Conservation (phyloP, 1,284 basidiomycete species). For the Neonothopanus nambi region DNA sequence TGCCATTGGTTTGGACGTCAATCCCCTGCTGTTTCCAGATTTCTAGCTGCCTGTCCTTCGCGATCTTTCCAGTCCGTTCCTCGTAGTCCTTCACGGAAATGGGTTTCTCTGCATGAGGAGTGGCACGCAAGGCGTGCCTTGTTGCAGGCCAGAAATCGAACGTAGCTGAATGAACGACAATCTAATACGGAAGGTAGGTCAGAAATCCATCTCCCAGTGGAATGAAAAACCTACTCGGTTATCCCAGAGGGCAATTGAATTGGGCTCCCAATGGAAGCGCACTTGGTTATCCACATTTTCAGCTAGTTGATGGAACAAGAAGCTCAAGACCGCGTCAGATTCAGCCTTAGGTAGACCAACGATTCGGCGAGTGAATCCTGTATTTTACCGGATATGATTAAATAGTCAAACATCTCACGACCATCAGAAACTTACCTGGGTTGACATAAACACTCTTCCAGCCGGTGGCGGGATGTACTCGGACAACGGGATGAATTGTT, state of each 20-base stretch:
- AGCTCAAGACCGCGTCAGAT: slow-evolving; percentile 68
- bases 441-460: slow-evolving; percentile 81
- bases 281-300: slow-evolving; percentile 73
- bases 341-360: slow-evolving; percentile 79
- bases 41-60: slow-evolving; percentile 65
- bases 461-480: slow-evolving; percentile 78
- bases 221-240: slow-evolving; percentile 53
- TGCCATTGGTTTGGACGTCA: slow-evolving; percentile 26
- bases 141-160: slow-evolving; percentile 77
- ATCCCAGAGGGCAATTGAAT: slow-evolving; percentile 74
- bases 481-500: slow-evolving; percentile 65
- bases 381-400: slow-evolving; percentile 5
- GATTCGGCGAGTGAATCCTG: slow-evolving; percentile 71
- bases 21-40: slow-evolving; percentile 63
- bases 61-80: slow-evolving; percentile 55
- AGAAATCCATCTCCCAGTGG: background rate
- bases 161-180: slow-evolving; percentile 75
- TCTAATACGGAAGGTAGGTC: slow-evolving; percentile 33
- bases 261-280: slow-evolving; percentile 68
- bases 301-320: slow-evolving; percentile 72
- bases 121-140: slow-evolving; percentile 79
- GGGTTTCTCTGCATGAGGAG: slow-evolving; percentile 78
- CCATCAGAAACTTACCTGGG: slow-evolving; percentile 42
- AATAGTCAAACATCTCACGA: background rate
- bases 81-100: slow-evolving; percentile 78